These are phyloP conservation scores for Jackrogersella multiformis DNA, from an alignment of 495 filamentous ascomycete species.

Conservation along the genomic window DNA sequence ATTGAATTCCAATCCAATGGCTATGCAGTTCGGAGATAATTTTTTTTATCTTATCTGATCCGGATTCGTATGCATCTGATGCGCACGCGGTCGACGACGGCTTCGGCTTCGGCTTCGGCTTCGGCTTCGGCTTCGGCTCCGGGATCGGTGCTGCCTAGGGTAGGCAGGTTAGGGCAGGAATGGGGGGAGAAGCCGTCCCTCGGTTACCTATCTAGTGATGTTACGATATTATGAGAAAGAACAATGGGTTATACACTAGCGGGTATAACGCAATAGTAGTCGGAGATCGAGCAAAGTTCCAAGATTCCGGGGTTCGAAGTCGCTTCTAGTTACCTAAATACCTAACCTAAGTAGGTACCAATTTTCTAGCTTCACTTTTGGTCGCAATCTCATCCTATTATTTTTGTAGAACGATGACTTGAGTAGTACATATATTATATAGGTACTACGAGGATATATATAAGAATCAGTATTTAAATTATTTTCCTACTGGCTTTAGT, in stretches of 20 bases:
- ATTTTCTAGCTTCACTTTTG: neutral
- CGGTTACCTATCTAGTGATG: neutral
- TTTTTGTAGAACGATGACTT: too few relatives aligned
- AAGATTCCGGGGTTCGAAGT: neutral
- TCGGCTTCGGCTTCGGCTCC: slow-evolving; percentile 4
- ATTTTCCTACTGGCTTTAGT: neutral
- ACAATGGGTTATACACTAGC: neutral
- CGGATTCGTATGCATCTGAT: neutral
- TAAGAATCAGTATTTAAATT: neutral
- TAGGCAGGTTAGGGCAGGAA: too few relatives aligned
- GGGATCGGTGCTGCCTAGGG: neutral
- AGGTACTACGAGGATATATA: slow-evolving; percentile 1
- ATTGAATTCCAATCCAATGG: too few relatives aligned
- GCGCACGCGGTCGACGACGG: too few relatives aligned
- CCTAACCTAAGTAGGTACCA: neutral
- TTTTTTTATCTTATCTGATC: slow-evolving; percentile 7
- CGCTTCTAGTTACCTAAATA: neutral
- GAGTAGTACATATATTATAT: neutral
- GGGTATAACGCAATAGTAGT: neutral
- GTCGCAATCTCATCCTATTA: neutral
- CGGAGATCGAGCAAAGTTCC: neutral
- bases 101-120: neutral
- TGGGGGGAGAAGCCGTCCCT: neutral
- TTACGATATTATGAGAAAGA: neutral
- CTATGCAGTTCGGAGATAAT: slow-evolving; percentile 1